Percentiles rank a stretch among this genome's conserved stretches.
These are phyloP conservation scores for Coemansia sp. DNA, from an alignment of 192 early-diverging fungal species.

Conservation along the genomic window DNA sequence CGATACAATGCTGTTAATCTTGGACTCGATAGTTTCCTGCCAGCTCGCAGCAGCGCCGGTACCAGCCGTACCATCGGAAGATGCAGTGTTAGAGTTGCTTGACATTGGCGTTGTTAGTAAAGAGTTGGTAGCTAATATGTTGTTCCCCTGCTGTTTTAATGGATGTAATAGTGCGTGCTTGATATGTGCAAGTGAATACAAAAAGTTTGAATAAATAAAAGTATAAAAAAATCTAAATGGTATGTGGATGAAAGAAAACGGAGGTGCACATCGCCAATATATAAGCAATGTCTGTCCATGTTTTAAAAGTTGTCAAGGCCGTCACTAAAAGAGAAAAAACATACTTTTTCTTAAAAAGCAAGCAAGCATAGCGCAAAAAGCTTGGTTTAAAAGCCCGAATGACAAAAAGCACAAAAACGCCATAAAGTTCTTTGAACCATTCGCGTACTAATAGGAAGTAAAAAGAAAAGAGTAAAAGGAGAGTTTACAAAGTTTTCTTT, in stretches of 20 bases:
- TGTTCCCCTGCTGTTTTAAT: neutral
- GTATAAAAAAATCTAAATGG: neutral
- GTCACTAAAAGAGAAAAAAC: neutral
- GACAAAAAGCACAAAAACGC: neutral
- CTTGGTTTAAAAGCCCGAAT: neutral
- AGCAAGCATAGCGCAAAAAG: neutral
- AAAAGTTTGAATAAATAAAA: neutral
- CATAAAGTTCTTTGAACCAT: neutral
- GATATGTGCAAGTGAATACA: neutral
- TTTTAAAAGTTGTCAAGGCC: neutral
- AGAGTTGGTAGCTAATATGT: neutral
- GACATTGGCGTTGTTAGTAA: constrained; percentile 5
- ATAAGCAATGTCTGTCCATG: neutral
- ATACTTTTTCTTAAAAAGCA: neutral
- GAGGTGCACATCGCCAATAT: neutral
- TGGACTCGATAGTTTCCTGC: constrained; percentile 36
- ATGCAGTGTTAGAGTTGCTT: neutral
- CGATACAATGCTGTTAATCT: constrained; percentile 45
- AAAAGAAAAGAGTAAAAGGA: neutral
- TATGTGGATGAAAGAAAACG: neutral
- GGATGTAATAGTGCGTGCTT: neutral
- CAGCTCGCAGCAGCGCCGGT: constrained; percentile 7
- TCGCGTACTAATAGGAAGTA: neutral
- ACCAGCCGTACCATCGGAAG: neutral
- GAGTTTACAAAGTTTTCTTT: constrained; percentile 8